These are phyloP conservation scores for Gnomoniopsis sp. DNA, from an alignment of 2,329 filamentous ascomycete species.

Conservation along the genomic window DNA sequence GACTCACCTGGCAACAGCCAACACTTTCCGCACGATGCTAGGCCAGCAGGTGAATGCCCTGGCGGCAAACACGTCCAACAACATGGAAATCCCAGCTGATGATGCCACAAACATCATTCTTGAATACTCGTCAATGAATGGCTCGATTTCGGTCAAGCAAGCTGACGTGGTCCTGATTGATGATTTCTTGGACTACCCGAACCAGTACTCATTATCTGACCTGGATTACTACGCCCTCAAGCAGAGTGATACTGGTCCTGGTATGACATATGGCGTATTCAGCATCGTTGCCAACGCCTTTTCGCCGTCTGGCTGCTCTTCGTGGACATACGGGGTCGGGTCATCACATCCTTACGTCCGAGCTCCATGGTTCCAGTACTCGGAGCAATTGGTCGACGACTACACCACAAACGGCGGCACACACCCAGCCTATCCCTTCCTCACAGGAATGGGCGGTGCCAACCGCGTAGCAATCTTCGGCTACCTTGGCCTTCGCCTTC, in stretches of 20 bases:
- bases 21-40: slow-evolving; percentile 54
- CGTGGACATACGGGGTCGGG: slow-evolving; percentile 14
- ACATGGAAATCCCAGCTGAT: neutral
- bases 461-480: slow-evolving; percentile 16
- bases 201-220: slow-evolving; percentile 10
- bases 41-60: slow-evolving; percentile 44
- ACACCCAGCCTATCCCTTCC: slow-evolving; percentile 14
- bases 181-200: slow-evolving; percentile 15
- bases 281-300: slow-evolving; percentile 15
- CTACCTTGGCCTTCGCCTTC: slow-evolving; percentile 12
- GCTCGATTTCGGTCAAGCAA: slow-evolving; percentile 36
- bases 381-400: slow-evolving; percentile 16
- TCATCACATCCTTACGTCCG: slow-evolving; percentile 12
- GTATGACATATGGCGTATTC: slow-evolving; percentile 18
- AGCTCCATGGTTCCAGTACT: slow-evolving; percentile 17
- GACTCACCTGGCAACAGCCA: slow-evolving; percentile 53
- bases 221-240: slow-evolving; percentile 16
- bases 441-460: slow-evolving; percentile 14
- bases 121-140: slow-evolving; percentile 65
- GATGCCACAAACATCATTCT: slow-evolving; percentile 49
- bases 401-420: slow-evolving; percentile 14
- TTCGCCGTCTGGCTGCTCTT: slow-evolving; percentile 12
- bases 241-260: slow-evolving; percentile 10
- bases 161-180: slow-evolving; percentile 18
- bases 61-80: slow-evolving; percentile 6